Evolutionary conservation across 768 basidiomycete species (phyloP).

Genomic region (Pleurotus djamor): DNA sequence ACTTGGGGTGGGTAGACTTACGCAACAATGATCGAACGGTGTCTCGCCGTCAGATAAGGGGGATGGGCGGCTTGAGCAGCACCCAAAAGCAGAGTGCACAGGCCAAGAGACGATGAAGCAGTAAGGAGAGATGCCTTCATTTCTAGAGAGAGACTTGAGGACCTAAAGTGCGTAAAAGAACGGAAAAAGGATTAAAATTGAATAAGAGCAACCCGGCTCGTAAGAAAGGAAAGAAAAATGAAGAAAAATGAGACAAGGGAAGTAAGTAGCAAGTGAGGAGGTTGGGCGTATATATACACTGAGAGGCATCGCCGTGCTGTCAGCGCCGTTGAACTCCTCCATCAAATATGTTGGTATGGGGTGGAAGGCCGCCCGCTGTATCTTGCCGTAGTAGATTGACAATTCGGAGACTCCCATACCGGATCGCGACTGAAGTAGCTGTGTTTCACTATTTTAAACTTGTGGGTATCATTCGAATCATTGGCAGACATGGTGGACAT

Average conservation of each 20-base stretch:
- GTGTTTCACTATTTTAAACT: too few species aligned
- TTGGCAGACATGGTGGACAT: too few species aligned
- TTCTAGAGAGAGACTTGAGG: neutral
- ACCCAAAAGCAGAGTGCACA: conserved; percentile 25
- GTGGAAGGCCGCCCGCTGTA: neutral
- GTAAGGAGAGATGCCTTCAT: conserved; percentile 27
- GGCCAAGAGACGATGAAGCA: conserved; percentile 22
- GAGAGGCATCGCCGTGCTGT: neutral
- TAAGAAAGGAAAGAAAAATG: conserved; percentile 15
- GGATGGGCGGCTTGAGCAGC: conserved; percentile 25
- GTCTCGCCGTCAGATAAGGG: conserved; percentile 28
- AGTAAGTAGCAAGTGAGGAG: too few species aligned
- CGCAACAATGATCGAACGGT: conserved; percentile 8
- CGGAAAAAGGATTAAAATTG: conserved; percentile 13
- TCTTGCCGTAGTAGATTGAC: neutral
- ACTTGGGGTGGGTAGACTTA: neutral
- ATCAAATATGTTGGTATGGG: neutral
- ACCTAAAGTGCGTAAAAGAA: conserved; percentile 8
- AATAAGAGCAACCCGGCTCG: conserved; percentile 33
- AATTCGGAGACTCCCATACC: neutral
- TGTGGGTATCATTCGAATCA: too few species aligned
- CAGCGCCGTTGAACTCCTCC: neutral
- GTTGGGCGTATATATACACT: neutral
- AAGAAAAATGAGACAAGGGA: neutral
- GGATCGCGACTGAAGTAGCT: neutral